Evolutionary conservation across 495 filamentous ascomycete genomes (phyloP).

Genomic region (Penicillium simplicissimum): DNA sequence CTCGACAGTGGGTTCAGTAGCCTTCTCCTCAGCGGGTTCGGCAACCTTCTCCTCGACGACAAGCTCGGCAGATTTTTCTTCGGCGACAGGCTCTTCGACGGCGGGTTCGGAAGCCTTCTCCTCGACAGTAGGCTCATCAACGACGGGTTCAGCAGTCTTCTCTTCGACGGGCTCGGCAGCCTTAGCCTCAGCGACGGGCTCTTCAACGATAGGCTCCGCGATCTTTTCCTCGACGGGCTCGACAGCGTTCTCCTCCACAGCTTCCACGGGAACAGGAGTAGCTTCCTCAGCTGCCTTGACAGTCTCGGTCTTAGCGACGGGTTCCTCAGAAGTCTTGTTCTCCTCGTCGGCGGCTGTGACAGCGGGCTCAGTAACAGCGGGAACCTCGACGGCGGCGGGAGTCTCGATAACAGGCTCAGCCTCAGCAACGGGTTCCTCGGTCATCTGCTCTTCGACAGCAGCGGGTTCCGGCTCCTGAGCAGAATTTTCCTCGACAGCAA

Average conservation of each 20-base stretch:
- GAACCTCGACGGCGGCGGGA: constrained; percentile 6
- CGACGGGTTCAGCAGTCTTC: constrained; percentile 9
- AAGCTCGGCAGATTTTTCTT: no score
- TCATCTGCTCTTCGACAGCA: neutral
- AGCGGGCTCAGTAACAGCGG: neutral
- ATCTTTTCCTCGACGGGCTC: constrained; percentile 6
- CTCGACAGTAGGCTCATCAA: constrained; percentile 3
- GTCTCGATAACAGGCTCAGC: constrained; percentile 10
- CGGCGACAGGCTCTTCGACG: neutral
- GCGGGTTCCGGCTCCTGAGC: neutral
- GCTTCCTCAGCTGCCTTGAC: neutral
- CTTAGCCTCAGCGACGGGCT: neutral
- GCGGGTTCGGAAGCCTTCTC: neutral
- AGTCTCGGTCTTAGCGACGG: neutral
- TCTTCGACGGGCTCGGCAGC: neutral
- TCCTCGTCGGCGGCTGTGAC: constrained; percentile 11
- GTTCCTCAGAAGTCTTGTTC: constrained; percentile 3
- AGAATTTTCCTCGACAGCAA: constrained; percentile 2
- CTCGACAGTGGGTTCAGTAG: no score
- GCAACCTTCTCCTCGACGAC: no score
- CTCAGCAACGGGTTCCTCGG: neutral
- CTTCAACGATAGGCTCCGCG: constrained; percentile 5
- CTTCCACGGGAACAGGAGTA: constrained; percentile 8
- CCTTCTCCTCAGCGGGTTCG: no score
- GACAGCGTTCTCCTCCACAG: constrained; percentile 8